These are phyloP conservation scores for Triticum aestivum DNA, from an alignment of 176 grass and related monocot genomes.

Conservation along the genomic window DNA sequence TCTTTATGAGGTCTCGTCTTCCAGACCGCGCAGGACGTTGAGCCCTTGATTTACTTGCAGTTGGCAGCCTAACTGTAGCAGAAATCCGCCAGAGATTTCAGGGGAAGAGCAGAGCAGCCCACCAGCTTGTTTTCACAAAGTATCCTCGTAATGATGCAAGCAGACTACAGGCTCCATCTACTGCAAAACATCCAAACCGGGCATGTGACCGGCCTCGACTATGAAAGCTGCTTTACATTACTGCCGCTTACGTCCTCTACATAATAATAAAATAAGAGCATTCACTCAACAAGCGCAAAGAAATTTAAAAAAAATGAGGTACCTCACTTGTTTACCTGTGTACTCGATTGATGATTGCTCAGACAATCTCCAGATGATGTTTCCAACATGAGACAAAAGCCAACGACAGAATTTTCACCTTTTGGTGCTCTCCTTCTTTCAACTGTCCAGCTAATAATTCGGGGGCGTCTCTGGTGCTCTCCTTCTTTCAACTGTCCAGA, in stretches of 20 bases:
- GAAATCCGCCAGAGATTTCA: background rate
- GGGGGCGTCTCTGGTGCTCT: background rate
- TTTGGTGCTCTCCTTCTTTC: background rate
- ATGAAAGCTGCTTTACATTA: conserved; percentile 19
- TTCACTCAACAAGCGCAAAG: background rate
- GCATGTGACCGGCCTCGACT: background rate
- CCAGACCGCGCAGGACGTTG: background rate
- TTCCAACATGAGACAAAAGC: background rate
- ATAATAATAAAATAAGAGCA: background rate
- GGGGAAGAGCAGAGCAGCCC: background rate
- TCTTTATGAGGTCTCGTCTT: background rate
- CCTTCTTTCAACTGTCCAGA: conserved; percentile 4
- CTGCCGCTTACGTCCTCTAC: background rate
- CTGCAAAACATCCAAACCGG: background rate
- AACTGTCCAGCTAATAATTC: conserved; percentile 7
- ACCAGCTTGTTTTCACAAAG: conserved; percentile 14
- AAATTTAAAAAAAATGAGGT: background rate
- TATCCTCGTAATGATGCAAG: background rate
- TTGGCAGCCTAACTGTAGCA: background rate
- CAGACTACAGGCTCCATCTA: background rate
- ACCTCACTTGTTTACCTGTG: conserved; percentile 10
- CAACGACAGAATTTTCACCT: background rate
- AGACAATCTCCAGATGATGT: background rate
- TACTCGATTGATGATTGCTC: background rate
- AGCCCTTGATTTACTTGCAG: background rate